Conservation (phyloP, 768 basidiomycete species). For the Leccinum pellstonianum region DNA sequence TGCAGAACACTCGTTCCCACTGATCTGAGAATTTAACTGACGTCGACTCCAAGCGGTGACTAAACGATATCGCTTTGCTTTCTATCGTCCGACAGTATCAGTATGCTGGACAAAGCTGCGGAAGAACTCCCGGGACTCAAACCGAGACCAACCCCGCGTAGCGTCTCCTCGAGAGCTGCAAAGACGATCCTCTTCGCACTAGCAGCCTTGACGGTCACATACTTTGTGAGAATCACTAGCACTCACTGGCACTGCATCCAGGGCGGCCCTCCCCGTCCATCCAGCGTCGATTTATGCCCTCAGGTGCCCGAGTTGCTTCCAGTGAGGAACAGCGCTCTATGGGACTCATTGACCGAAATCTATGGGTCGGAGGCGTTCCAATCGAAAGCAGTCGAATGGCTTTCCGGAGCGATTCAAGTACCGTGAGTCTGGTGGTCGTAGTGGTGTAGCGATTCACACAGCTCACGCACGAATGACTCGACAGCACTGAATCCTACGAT, state of each 20-base stretch:
- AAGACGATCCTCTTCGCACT: constrained; percentile 17
- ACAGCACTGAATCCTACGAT: constrained; percentile 53
- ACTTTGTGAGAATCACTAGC: constrained; percentile 8
- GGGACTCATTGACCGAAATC: constrained; percentile 30
- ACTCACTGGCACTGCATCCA: constrained; percentile 6
- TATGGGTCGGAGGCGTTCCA: constrained; percentile 38
- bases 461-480: constrained; percentile 7
- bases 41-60: neutral
- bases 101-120: constrained; percentile 14
- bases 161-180: constrained; percentile 8
- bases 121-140: constrained; percentile 15
- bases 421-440: constrained; percentile 35
- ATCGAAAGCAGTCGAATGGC: constrained; percentile 34
- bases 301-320: constrained; percentile 37
- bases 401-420: constrained; percentile 39
- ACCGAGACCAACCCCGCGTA: neutral
- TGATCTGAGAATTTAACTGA: neutral
- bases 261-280: neutral
- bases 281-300: constrained; percentile 30
- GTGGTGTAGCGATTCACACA: neutral
- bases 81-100: neutral
- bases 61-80: neutral
- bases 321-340: constrained; percentile 33
- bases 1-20: neutral
- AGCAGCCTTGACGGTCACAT: constrained; percentile 17